phyloP scores from a whole-genome alignment of 208 protist genomes.

The Leishmania turanica region DNA sequence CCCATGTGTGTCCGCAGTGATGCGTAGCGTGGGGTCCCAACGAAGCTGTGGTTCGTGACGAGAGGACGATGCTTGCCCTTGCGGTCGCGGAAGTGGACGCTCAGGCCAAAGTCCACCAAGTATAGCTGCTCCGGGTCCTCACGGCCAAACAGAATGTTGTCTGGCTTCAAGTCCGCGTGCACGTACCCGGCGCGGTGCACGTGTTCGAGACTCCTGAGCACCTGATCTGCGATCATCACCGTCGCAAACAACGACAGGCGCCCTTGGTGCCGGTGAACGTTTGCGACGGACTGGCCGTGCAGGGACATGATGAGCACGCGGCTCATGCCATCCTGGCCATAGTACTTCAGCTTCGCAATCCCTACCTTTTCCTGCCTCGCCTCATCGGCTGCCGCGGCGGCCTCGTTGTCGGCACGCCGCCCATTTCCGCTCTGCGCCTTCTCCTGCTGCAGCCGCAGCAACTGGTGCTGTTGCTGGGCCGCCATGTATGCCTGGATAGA shows the following conservation, averaged over 20 bases:
- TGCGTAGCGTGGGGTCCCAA: constrained; percentile 82
- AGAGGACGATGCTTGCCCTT: constrained; percentile 77
- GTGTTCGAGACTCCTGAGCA: constrained; percentile 94
- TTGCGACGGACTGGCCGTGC: constrained; percentile 97
- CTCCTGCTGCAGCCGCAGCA: not conserved
- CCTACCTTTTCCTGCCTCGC: constrained; percentile 23
- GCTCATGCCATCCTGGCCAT: constrained; percentile 96
- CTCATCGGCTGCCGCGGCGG: not conserved
- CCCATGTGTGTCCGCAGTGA: constrained; percentile 98
- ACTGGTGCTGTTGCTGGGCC: constrained; percentile 4
- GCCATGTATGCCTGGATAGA: constrained; percentile 23
- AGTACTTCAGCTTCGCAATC: constrained; percentile 96
- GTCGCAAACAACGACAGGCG: constrained; percentile 98
- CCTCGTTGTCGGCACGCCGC: not conserved
- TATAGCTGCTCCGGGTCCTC: constrained; percentile 63
- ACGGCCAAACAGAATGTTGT: constrained; percentile 88
- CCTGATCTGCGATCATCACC: constrained; percentile 97
- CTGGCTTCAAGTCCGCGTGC: constrained; percentile 90
- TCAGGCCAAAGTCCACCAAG: constrained; percentile 80
- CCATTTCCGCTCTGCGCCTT: not conserved
- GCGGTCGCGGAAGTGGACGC: constrained; percentile 67
- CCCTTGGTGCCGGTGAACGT: constrained; percentile 68
- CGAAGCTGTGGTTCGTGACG: constrained; percentile 61
- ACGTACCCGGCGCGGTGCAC: constrained; percentile 88
- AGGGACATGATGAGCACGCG: constrained; percentile 99